A percentile compares a stretch with the other conserved stretches of the same genome.
Evolutionary conservation across 495 filamentous ascomycete genomes (phyloP).

Genomic region (Collariella sp.): DNA sequence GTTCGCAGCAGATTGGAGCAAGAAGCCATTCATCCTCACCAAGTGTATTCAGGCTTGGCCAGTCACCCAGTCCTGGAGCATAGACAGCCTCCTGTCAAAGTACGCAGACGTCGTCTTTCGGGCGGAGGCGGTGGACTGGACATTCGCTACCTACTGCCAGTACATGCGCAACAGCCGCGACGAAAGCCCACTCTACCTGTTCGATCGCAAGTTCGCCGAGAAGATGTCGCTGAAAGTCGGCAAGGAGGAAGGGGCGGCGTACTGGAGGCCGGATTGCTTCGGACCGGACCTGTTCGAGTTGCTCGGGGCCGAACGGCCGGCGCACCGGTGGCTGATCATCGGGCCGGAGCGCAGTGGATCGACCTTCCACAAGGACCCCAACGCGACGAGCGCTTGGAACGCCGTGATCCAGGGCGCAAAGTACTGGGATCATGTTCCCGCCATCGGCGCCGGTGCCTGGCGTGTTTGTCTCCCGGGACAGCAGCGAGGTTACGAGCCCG

Average conservation of each 20-base stretch:
- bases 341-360: conserved; percentile 85
- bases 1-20: conserved; percentile 67
- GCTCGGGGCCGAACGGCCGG: conserved; percentile 70
- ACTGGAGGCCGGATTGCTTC: conserved; percentile 82
- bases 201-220: conserved; percentile 77
- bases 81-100: conserved; percentile 50
- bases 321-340: conserved; percentile 88
- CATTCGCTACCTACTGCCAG: conserved; percentile 63
- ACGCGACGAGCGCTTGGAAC: conserved; percentile 80
- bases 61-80: conserved; percentile 64
- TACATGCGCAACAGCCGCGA: conserved; percentile 81
- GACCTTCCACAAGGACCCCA: conserved; percentile 84
- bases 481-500: conserved; percentile 89
- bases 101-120: conserved; percentile 66
- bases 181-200: conserved; percentile 88
- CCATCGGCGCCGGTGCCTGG: conserved; percentile 59
- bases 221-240: conserved; percentile 72
- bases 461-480: conserved; percentile 84
- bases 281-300: conserved; percentile 81
- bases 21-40: conserved; percentile 82
- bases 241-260: conserved; percentile 46
- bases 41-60: conserved; percentile 79
- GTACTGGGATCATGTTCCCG: conserved; percentile 94
- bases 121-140: conserved; percentile 93
- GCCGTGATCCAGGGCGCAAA: conserved; percentile 85